Evolutionary conservation across 768 basidiomycete species (phyloP).

Genomic region (Hygrophorus russula): DNA sequence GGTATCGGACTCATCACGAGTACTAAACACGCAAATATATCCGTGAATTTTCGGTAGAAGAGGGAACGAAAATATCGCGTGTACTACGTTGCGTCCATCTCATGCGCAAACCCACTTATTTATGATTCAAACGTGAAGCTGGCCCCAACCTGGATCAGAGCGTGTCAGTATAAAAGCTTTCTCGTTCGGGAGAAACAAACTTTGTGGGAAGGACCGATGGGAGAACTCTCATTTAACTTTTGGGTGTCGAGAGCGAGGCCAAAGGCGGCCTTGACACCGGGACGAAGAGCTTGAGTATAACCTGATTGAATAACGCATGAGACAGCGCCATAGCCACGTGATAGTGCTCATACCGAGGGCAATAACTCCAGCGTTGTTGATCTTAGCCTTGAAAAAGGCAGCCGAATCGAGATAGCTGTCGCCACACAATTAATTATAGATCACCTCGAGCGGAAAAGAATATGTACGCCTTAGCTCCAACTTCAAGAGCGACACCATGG

Average conservation of each 20-base stretch:
- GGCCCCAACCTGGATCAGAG: slow-evolving; percentile 45
- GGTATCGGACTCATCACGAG: no score
- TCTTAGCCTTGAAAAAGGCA: slow-evolving; percentile 96
- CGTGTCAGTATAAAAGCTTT: not conserved
- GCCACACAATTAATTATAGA: slow-evolving; percentile 1
- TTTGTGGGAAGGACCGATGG: slow-evolving; percentile 69
- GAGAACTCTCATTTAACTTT: slow-evolving; percentile 66
- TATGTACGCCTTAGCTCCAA: slow-evolving; percentile 88
- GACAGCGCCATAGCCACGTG: not conserved
- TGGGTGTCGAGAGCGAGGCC: slow-evolving; percentile 94
- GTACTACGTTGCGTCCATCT: no score
- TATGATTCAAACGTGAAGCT: slow-evolving; percentile 66
- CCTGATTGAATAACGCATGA: slow-evolving; percentile 27
- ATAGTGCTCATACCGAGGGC: slow-evolving; percentile 47
- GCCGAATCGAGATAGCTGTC: slow-evolving; percentile 71
- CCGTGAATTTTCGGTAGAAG: no score
- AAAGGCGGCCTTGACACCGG: slow-evolving; percentile 86
- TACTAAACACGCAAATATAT: no score
- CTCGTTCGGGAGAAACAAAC: slow-evolving; percentile 14
- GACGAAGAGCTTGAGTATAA: slow-evolving; percentile 89
- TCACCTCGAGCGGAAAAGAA: slow-evolving; percentile 1
- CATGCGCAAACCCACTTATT: slow-evolving; percentile 9
- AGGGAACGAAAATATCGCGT: no score
- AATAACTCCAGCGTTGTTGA: slow-evolving; percentile 92
- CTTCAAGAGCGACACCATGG: slow-evolving; percentile 81